These are phyloP conservation scores for Rhizoclosmatium sp. DNA, from an alignment of 192 early-diverging fungal species.

Conservation along the genomic window DNA sequence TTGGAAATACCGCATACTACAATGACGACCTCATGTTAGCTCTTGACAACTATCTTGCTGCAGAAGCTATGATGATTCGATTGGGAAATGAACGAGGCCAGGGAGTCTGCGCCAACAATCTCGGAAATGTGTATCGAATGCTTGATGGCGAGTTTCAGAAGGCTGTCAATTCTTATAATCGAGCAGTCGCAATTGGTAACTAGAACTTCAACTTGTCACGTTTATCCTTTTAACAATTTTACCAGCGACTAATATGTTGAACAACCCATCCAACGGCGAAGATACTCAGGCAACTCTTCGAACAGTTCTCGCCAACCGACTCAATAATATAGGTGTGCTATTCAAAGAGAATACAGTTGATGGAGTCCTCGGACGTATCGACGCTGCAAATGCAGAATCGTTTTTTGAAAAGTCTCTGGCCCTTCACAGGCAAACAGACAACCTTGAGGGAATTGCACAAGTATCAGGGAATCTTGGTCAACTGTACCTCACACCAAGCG, in stretches of 20 bases:
- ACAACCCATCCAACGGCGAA: constrained; percentile 22
- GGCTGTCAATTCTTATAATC: constrained; percentile 30
- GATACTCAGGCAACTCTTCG: constrained; percentile 15
- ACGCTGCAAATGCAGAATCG: constrained; percentile 15
- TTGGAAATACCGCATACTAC: constrained; percentile 50
- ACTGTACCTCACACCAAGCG: constrained; percentile 31
- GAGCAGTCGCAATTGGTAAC: constrained; percentile 42
- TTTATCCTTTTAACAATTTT: neutral
- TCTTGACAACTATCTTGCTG: constrained; percentile 46
- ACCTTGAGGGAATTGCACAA: constrained; percentile 47
- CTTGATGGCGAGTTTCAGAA: constrained; percentile 20
- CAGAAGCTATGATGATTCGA: constrained; percentile 44
- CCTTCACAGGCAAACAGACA: constrained; percentile 39
- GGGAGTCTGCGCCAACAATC: constrained; percentile 50
- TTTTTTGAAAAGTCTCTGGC: constrained; percentile 31
- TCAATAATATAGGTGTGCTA: constrained; percentile 46
- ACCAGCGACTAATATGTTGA: constrained; percentile 27
- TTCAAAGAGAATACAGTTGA: constrained; percentile 27
- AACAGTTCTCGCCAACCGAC: constrained; percentile 40
- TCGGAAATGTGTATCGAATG: constrained; percentile 49
- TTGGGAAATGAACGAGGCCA: constrained; percentile 41
- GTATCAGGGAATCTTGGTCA: constrained; percentile 48
- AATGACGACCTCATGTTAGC: constrained; percentile 42
- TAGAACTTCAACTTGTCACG: neutral
- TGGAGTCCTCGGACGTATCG: neutral